phyloP scores from a whole-genome alignment of 768 basidiomycete species.

The Xerocomellus amylosporus region DNA sequence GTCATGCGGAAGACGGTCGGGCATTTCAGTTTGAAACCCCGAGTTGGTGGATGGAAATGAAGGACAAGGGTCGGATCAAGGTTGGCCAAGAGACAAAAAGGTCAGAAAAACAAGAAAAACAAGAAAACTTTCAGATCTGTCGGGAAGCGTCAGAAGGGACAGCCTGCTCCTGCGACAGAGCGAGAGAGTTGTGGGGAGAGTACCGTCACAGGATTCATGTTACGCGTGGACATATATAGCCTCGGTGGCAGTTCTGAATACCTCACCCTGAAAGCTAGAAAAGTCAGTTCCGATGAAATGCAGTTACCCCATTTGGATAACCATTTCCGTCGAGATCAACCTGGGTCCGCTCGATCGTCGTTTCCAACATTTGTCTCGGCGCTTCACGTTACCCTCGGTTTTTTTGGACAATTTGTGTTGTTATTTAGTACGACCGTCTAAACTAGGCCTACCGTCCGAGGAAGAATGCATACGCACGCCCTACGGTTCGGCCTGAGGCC shows the following conservation, averaged over 20 bases:
- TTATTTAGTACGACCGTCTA: too few relatives aligned
- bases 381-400: neutral
- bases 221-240: neutral
- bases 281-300: neutral
- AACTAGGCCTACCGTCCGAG: too few relatives aligned
- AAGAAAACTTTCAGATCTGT: neutral
- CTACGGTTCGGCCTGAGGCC: too few relatives aligned
- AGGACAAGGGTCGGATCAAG: neutral
- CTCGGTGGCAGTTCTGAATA: neutral
- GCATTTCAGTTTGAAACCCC: neutral
- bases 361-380: slow-evolving; percentile 1
- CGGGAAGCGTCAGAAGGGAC: neutral
- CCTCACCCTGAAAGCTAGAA: slow-evolving; percentile 1
- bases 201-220: neutral
- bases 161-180: neutral
- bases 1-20: neutral
- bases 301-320: neutral
- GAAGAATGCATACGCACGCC: too few relatives aligned
- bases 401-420: too few relatives aligned
- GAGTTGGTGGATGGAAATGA: neutral
- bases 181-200: neutral
- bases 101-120: neutral
- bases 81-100: neutral
- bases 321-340: neutral
- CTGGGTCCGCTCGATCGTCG: neutral